Base-by-base conservation (phyloP, 2,329 filamentous ascomycete species). In the Harringtonia aguacate region DNA sequence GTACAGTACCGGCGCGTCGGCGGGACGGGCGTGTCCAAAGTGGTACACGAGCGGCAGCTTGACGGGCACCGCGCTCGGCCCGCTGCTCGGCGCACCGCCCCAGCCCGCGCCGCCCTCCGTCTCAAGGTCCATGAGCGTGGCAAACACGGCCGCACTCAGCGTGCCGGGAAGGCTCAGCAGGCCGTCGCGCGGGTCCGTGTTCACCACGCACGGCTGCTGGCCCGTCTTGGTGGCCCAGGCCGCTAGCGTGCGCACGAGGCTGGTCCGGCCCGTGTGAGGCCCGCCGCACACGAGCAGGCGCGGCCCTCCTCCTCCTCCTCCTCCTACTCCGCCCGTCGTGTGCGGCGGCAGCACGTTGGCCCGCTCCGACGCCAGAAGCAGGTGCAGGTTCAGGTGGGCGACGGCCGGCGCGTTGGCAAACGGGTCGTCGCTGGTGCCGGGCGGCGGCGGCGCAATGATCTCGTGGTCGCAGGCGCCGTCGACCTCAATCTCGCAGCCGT, bases 11-110 rank as follows among this genome's bases (percentile, higher is more conserved):
- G 75, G 70, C 48, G 87, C 84, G 40, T 87, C 84, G 53, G 87
- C 81, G 1, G 86, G 76, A 49, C 72, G 79, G 42, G 77, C 72
- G 50, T 84, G 69, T 15, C 92, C 90, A 60, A 86, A 94, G 62
- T 88, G 86, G 59, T 95, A 94, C 24, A 90, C 87, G 43, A 98
- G 67, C 6, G 92, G 92, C 54, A 95, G 71, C 68, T 95, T 97
- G 42, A 95, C 86, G 0, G 90, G 89, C 17, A 94, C 80, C 1
- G 81, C 77, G 53, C 84, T 92, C 1, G 92, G 89, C 0, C 90
- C 92, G 52, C 85, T 94, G 55, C 89, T 94, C 0, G 90, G 89
- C 53, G 86, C 89, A 52, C 77, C 86, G 10, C 92, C 92, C 81
- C 88, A 95, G 18, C 85, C 86, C 28, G 38, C 43, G 48, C 88